A percentile compares a stretch with the other conserved stretches of the same genome.
Evolutionary conservation across 1,139 yeast genomes (phyloP).

Genomic region (Spencermartinsiella ligniputridi): DNA sequence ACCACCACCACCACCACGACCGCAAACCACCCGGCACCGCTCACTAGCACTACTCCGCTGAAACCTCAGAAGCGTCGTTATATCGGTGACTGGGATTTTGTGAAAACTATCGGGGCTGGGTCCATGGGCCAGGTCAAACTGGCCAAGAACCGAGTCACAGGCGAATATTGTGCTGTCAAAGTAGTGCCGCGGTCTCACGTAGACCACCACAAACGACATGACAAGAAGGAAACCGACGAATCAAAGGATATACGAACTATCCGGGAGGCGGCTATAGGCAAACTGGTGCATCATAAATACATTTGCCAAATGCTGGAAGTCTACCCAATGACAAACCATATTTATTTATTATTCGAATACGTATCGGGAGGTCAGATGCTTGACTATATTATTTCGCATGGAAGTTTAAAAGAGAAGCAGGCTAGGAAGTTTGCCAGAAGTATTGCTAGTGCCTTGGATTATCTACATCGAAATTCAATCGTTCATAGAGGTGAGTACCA

Average conservation of each 20-base stretch:
- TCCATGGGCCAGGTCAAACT: conserved; percentile 98
- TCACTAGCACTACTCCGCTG: conserved; percentile 2
- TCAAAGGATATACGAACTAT: conserved; percentile 90
- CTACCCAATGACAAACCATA: conserved; percentile 95
- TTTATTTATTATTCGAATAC: conserved; percentile 94
- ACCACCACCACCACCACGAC: not conserved
- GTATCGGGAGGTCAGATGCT: conserved; percentile 98
- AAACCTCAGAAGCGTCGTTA: conserved; percentile 57
- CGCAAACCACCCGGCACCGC: conserved; percentile 1
- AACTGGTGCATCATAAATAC: conserved; percentile 84
- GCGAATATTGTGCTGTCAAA: conserved; percentile 68
- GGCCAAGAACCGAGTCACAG: conserved; percentile 78
- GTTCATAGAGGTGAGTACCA: conserved; percentile 67
- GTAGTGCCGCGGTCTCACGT: conserved; percentile 62
- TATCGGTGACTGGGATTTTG: conserved; percentile 95
- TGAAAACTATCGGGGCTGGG: conserved; percentile 95
- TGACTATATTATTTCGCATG: conserved; percentile 96
- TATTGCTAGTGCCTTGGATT: conserved; percentile 91
- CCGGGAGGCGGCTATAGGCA: conserved; percentile 91
- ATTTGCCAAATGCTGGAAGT: conserved; percentile 91
- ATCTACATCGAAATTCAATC: conserved; percentile 88
- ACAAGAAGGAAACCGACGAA: conserved; percentile 75
- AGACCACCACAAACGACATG: conserved; percentile 36
- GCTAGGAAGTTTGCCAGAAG: conserved; percentile 96
- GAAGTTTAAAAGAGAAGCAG: conserved; percentile 86